Evolutionary conservation across 768 basidiomycete species (phyloP).

Genomic region (Russula griseocarnosa): DNA sequence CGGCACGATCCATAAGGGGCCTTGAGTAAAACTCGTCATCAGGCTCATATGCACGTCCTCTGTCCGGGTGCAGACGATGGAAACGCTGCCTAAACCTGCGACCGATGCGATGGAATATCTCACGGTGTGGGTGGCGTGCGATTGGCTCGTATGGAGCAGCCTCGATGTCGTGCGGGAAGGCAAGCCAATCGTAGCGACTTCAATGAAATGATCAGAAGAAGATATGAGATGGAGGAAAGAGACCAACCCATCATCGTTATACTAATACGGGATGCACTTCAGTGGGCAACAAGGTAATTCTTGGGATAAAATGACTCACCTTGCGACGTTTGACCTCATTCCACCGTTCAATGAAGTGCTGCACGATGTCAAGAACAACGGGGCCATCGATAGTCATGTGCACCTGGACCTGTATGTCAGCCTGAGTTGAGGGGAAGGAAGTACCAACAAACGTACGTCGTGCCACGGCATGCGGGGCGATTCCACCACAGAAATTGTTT

Average conservation of each 20-base stretch:
- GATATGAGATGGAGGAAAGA: constrained; percentile 6
- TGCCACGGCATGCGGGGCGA: constrained; percentile 91
- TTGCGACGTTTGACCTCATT: constrained; percentile 85
- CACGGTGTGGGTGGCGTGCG: constrained; percentile 66
- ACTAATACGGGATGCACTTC: constrained; percentile 24
- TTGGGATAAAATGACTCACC: constrained; percentile 35
- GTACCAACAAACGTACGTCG: constrained; percentile 54
- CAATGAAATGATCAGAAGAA: constrained; percentile 1
- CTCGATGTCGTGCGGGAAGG: constrained; percentile 69
- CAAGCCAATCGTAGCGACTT: constrained; percentile 63
- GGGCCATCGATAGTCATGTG: constrained; percentile 83
- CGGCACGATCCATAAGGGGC: constrained; percentile 51
- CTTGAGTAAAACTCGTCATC: constrained; percentile 38
- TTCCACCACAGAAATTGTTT: constrained; percentile 62
- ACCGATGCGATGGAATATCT: constrained; percentile 46
- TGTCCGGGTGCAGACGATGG: constrained; percentile 33
- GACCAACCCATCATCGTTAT: constrained; percentile 46
- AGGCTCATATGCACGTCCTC: constrained; percentile 35
- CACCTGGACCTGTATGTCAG: constrained; percentile 41
- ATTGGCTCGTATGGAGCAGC: constrained; percentile 64
- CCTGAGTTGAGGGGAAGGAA: background rate
- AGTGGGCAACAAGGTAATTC: background rate
- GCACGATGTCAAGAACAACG: constrained; percentile 83
- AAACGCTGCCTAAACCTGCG: constrained; percentile 33
- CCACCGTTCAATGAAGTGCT: constrained; percentile 92